These are phyloP conservation scores for Colletotrichum viniferum DNA, from an alignment of 2,329 filamentous ascomycete species.

Conservation along the genomic window DNA sequence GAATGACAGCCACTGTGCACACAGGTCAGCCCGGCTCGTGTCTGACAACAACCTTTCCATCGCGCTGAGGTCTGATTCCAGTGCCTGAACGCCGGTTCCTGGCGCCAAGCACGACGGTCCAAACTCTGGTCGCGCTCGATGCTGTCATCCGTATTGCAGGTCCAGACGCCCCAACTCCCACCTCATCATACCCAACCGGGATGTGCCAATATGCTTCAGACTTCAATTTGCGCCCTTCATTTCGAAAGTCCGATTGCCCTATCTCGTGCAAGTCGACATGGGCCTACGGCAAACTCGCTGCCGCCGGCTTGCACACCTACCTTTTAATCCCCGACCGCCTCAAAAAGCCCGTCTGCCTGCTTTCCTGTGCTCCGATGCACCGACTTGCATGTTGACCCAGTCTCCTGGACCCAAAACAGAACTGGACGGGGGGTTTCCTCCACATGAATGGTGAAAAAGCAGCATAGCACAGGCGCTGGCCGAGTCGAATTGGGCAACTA, in stretches of 20 bases:
- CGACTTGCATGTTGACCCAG: not conserved
- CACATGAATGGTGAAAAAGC: not conserved
- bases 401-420: not conserved
- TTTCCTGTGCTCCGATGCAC: not conserved
- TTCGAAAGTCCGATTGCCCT: not conserved
- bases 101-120: not conserved
- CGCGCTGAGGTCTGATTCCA: not conserved
- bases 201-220: not conserved
- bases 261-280: not conserved
- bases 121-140: not conserved
- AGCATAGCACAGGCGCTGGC: not conserved
- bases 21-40: not conserved
- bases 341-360: not conserved
- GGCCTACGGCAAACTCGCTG: not conserved
- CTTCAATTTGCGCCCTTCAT: not conserved
- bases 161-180: not conserved
- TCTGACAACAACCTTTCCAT: not conserved
- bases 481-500: not conserved
- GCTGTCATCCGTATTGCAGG: not conserved
- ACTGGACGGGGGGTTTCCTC: not conserved
- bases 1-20: not conserved
- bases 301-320: not conserved
- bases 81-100: not conserved
- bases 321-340: not conserved
- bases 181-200: not conserved